Base-by-base conservation (phyloP, 345 rosid species). In the Eucalyptus marginata region DNA sequence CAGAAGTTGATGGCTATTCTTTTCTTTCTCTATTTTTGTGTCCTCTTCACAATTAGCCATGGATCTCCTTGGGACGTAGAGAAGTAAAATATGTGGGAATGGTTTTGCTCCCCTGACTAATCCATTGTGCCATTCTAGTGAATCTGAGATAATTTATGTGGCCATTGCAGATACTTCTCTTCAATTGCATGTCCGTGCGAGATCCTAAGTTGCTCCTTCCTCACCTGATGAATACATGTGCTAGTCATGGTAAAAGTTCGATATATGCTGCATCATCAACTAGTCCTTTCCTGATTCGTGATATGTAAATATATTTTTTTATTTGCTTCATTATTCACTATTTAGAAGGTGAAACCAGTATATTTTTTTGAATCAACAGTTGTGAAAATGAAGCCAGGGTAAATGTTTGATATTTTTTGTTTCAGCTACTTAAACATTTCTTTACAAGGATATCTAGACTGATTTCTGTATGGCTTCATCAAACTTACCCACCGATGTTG, bases 131-230 rank as follows among this genome's bases (percentile, higher is more conserved):
- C 62, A 51, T 86, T 86, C 16, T 58, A 33, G 51, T 86, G 46
- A 84, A 51, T 59, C 83, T 76, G 83, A 40, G 84, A 47, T 40
- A 20, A 76, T 76, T 76, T 40, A 40, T 20, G 8, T 76, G 84
- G 24, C 84, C 14, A 76, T 40, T 92, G 95, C 96, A 97, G 99
- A 96, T 98, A 92, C 92, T 98, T 90, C 89, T 98, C 89, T 97
- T 98, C 95, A 97, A 96, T 89, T 98, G 99, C 92, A 97, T 98
- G 99, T 88, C 97, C 11, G 98, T 97, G 86, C 95, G 99, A 88
- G 99, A 97, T 88, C 99, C 99, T 66, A 92, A 93, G 92, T 89
- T 95, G 54, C 95, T 96, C 46, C 94, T 97, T 88, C 98, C 99
- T 50, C 89, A 58, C 90, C 91, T 97, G 64, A 87, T 89, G 91